Conservation (phyloP, 2,329 filamentous ascomycete genomes). For the Magnaporthiopsis rhizophila region DNA sequence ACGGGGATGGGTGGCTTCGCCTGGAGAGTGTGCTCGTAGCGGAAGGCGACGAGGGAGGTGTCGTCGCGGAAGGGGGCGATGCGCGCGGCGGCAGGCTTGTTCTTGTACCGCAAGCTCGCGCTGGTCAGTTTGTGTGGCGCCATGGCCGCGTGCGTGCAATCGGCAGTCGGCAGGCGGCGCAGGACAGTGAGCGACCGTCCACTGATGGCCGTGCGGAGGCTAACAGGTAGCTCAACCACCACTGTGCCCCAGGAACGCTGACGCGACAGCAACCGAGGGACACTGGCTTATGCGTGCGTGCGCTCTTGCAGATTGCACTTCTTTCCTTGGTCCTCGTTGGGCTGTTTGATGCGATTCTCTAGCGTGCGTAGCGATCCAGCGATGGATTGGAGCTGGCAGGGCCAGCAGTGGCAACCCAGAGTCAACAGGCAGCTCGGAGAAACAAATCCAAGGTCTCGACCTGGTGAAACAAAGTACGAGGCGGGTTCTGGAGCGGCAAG, state of each 20-base stretch:
- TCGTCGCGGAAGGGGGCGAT: constrained; percentile 38
- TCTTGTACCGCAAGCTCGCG: constrained; percentile 30
- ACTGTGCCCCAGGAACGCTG: not conserved
- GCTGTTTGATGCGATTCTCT: not conserved
- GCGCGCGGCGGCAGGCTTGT: constrained; percentile 24
- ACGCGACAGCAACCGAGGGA: not conserved
- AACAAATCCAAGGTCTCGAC: not conserved
- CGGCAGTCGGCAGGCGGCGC: not conserved
- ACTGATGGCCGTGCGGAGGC: not conserved
- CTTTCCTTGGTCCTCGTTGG: not conserved
- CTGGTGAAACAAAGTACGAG: not conserved
- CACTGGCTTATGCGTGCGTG: too few relatives aligned
- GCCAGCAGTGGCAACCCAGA: not conserved
- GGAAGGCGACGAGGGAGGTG: constrained; percentile 42
- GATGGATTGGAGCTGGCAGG: too few relatives aligned
- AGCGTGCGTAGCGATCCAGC: not conserved
- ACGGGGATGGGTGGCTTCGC: constrained; percentile 50
- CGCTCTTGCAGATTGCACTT: not conserved
- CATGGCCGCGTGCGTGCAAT: constrained; percentile 17
- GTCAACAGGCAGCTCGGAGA: not conserved
- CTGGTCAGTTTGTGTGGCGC: constrained; percentile 34
- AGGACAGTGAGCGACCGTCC: not conserved
- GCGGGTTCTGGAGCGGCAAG: not conserved
- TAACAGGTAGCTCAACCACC: not conserved
- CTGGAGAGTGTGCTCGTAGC: constrained; percentile 53